Evolutionary conservation across 139 green algal genomes (phyloP), one percentile per base, ranked within the genome.

Genomic region (Nannochloris sp.): DNA sequence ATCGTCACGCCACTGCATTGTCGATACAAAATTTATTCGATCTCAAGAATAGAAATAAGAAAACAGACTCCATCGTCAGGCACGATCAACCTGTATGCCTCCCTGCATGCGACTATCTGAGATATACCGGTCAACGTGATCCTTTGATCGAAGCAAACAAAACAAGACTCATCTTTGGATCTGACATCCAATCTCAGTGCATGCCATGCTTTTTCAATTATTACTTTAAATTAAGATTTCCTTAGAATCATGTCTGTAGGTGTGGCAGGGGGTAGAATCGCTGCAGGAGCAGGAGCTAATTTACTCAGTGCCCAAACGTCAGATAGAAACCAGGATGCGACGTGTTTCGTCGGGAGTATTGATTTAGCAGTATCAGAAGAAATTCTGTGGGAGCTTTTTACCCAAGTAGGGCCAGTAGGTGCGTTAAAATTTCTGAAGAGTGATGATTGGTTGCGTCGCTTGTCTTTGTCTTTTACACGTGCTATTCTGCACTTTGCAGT

Each of bases 381-480:
- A 76, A 65, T 98, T 0, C 66, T 99, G 1, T 99, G 93, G 93
- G 93, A 98, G 81, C 79, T 99, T 4, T 97, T 96, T 63, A 82
- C 90, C n/a, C 93, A 99, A 69, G 85, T 76, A 13, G 93, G 93
- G 3, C 92, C 93, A 11, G 87, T 99, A 11, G 84, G 88, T 94
- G 30, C 67, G 88, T 56, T 1, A 1, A 29, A 53, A 53, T 28
- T 8, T 11, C 4, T 62, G 17, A 56, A 8, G n/a, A n/a, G 20
- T 56, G 14, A 49, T 49, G 12, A 49, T 49, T 56, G 6, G 0
- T 53, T 57, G 25, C 43, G 23, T 31, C 10, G 14, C 6, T 14
- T 20, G 3, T 56, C n/a, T 6, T 33, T 33, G 20, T 59, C 20
- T 4, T 13, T 17, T 17, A 49, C 25, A 33, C 5, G 4, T 31